Conservation (phyloP, 2,329 filamentous ascomycete species). For the Hymenoscyphus linearis region DNA sequence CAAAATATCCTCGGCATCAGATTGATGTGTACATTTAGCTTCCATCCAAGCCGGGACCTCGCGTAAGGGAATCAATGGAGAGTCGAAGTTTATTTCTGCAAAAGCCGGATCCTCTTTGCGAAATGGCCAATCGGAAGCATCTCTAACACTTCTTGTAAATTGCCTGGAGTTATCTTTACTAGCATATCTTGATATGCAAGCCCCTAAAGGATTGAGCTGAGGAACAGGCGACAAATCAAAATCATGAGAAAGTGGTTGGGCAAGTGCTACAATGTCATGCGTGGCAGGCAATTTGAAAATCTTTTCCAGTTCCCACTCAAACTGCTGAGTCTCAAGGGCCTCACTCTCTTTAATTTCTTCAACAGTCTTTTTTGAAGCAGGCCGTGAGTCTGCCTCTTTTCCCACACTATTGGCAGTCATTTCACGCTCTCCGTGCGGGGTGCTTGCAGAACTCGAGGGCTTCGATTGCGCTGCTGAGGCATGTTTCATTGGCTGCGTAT, state of each 20-base stretch:
- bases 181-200: slow-evolving; percentile 41
- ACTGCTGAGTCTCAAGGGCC: slow-evolving; percentile 32
- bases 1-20: slow-evolving; percentile 1
- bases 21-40: slow-evolving; percentile 15
- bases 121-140: slow-evolving; percentile 37
- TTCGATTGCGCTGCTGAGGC: slow-evolving; percentile 3
- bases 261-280: slow-evolving; percentile 42
- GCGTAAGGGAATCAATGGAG: slow-evolving; percentile 24
- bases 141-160: slow-evolving; percentile 39
- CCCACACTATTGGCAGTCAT: slow-evolving; percentile 3
- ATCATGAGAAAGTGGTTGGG: slow-evolving; percentile 38
- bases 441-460: slow-evolving; percentile 17
- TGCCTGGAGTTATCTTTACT: slow-evolving; percentile 39
- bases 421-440: slow-evolving; percentile 12
- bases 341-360: slow-evolving; percentile 24
- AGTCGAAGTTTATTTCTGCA: slow-evolving; percentile 19
- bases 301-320: slow-evolving; percentile 37
- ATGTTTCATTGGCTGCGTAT: slow-evolving; percentile 5
- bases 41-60: slow-evolving; percentile 24
- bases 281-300: slow-evolving; percentile 36
- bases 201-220: slow-evolving; percentile 40
- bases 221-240: slow-evolving; percentile 43
- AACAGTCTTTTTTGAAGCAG: slow-evolving; percentile 1
- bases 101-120: slow-evolving; percentile 43
- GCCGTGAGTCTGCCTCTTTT: slow-evolving; percentile 1